Base-by-base conservation (phyloP, 352 stramenopile species). In the Sclerospora graminicola region DNA sequence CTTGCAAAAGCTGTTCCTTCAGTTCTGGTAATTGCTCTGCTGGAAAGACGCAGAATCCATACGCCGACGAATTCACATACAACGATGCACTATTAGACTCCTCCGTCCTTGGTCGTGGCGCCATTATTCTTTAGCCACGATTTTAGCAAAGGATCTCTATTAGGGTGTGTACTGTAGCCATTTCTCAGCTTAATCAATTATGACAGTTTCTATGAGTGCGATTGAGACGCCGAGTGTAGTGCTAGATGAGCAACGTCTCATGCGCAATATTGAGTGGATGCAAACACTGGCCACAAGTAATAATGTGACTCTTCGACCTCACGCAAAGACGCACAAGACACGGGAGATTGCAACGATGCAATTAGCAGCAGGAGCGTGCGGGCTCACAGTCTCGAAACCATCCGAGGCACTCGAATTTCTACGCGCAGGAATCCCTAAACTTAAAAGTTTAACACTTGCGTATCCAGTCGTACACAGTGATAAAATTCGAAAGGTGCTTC, bases 321-420 rank as follows among this genome's bases (percentile, higher is more conserved):
- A 89, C 37, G 57, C 57, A 32, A 88, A 88, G 62, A 85, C 72
- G 41, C 76, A 89, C 73, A 89, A 89, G 57, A 84, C 66, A 16
- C 49, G 71, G 10, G 76, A 89, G 51, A 75, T 85, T 51, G 60
- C 76, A 24, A 26, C 48, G 21, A 52, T 77, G 46, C 72, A 83
- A 43, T 56, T 88, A 21, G 48, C 35, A 16, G 57, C 66, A 2
- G 76, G 76, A 14, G 76, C 72, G 4, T 63, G 60, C 29, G 76
- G 72, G 9, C 45, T 88, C 41, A 85, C 76, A 11, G 60, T 81
- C 1, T 84, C 76, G 24, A 88, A 88, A 47, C 70, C 72, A 10
- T 67, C 66, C 1, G 76, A 88, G 46, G 76, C 68, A 27, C 63
- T 82, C 53, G 60, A 67, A 32, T 88, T 85, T 46, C 48, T 88